phyloP scores from a whole-genome alignment of 192 early-diverging fungal species.

The Coemansia sp. region DNA sequence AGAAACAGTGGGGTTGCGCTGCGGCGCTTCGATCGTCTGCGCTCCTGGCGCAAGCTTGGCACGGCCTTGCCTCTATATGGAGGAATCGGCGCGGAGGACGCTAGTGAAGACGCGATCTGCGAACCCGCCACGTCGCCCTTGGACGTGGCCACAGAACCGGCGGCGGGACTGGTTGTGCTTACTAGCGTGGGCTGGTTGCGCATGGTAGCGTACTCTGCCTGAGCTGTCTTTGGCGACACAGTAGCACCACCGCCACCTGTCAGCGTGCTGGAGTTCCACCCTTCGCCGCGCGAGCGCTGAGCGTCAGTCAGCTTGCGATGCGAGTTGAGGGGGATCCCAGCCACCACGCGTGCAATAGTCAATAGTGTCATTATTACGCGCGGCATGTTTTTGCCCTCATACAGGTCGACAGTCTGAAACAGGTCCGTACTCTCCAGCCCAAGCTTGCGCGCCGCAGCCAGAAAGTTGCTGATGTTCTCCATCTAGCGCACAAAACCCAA shows the following conservation, averaged over 20 bases:
- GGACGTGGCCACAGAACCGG: neutral
- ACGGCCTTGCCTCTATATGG: slow-evolving; percentile 6
- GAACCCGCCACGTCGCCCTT: neutral
- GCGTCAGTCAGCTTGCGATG: slow-evolving; percentile 34
- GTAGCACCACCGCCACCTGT: slow-evolving; percentile 16
- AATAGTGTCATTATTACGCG: slow-evolving; percentile 77
- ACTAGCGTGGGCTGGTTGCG: slow-evolving; percentile 47
- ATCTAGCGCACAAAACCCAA: slow-evolving; percentile 62
- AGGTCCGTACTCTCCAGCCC: slow-evolving; percentile 74
- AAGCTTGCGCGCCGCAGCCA: slow-evolving; percentile 71
- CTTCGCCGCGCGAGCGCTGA: slow-evolving; percentile 35
- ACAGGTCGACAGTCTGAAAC: slow-evolving; percentile 82
- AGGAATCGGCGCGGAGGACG: neutral
- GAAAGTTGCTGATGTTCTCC: slow-evolving; percentile 82
- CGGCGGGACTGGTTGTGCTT: slow-evolving; percentile 1
- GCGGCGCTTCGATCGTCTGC: slow-evolving; percentile 45
- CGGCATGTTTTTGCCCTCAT: slow-evolving; percentile 79
- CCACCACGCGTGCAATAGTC: slow-evolving; percentile 69
- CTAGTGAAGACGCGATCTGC: neutral
- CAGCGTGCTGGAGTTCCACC: slow-evolving; percentile 50
- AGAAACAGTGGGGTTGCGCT: slow-evolving; percentile 49
- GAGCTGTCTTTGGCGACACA: neutral
- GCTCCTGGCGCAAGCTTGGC: slow-evolving; percentile 29
- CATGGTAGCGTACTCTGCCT: slow-evolving; percentile 20
- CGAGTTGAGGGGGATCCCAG: slow-evolving; percentile 50